phyloP scores from a whole-genome alignment of 768 basidiomycete genomes.

The Mycena vitilis region DNA sequence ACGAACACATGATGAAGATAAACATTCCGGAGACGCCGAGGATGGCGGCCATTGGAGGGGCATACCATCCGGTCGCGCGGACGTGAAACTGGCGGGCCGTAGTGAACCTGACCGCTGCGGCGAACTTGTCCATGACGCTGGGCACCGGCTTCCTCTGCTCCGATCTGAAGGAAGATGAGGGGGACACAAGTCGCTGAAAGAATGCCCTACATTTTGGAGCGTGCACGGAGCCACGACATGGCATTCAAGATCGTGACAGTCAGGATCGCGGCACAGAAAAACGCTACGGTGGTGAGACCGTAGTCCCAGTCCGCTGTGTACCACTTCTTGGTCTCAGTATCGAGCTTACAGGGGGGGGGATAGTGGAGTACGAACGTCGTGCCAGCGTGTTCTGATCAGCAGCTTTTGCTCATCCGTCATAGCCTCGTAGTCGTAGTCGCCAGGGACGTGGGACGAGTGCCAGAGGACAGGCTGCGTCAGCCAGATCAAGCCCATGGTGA shows the following conservation, averaged over 20 bases:
- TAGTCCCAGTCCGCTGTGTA: slow-evolving; percentile 46
- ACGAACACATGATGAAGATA: slow-evolving; percentile 41
- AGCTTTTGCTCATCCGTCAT: slow-evolving; percentile 39
- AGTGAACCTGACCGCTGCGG: slow-evolving; percentile 38
- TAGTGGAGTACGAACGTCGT: slow-evolving; percentile 38
- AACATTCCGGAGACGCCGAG: slow-evolving; percentile 39
- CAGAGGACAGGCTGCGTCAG: slow-evolving; percentile 42
- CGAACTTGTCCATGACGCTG: slow-evolving; percentile 30
- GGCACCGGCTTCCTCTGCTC: neutral
- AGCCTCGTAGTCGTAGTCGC: slow-evolving; percentile 38
- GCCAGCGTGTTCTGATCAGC: slow-evolving; percentile 41
- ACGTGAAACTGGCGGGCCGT: slow-evolving; percentile 41
- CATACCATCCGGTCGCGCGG: slow-evolving; percentile 40
- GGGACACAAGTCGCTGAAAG: no score
- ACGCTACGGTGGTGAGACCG: slow-evolving; percentile 42
- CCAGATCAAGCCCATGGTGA: slow-evolving; percentile 43
- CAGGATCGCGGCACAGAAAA: slow-evolving; percentile 44
- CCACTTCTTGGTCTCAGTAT: neutral
- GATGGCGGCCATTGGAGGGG: slow-evolving; percentile 44
- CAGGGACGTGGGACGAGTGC: slow-evolving; percentile 42
- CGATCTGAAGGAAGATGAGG: neutral
- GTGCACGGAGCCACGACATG: slow-evolving; percentile 24
- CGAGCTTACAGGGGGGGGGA: neutral
- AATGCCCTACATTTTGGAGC: slow-evolving; percentile 13
- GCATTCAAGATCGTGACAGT: slow-evolving; percentile 30